Base-by-base conservation (phyloP, 2,329 filamentous ascomycete species). In the Sporothrix schenckii region DNA sequence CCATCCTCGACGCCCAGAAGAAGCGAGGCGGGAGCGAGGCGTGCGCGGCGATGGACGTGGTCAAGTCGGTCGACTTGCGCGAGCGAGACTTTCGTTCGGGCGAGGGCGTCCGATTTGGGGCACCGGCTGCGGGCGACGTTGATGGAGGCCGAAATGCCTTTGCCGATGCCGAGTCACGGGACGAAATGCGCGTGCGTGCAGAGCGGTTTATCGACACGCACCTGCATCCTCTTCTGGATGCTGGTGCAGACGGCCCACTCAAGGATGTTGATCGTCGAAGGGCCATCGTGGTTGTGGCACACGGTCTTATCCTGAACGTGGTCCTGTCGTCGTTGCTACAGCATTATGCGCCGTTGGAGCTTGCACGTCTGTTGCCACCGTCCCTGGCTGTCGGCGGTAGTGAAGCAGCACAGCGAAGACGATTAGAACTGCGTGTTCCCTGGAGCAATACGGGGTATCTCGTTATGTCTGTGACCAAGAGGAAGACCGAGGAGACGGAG, bases 261-360 rank as follows among this genome's bases (percentile, higher is more conserved):
- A 19, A 41, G 10, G 61, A 24, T 16, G n/a, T 13, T 9, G 47
- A 54, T 10, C n/a, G 39, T 24, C 54, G 47, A 14, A 24, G 39
- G 34, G 80, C 83, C 2, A 81, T 93, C 14, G 89, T 88, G 1
- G 80, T 97, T 16, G 91, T 97, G 3, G 91, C 93, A 1, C 94
- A 97, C 76, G 93, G 94, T 19, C 89, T 97, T 72, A 88, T 97
- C 53, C 85, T 97, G 2, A 88, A 87, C 2, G 84, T 88, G 44
- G 79, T 97, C 0, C 89, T 91, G 84, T 84, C 85, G 69, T 83
- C 85, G 14, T 78, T 97, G 16, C 80, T 90, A 9, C 79, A 81
- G 14, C 83, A 86, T 3, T 85, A 92, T 71, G 78, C 80, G 9
- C 69, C 75, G 0, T 66, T 58, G 2, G 76, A 77, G 66, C 49